Percentiles rank a stretch among this genome's conserved stretches.
These are phyloP conservation scores for Mycothermus thermophilus DNA, from an alignment of 495 filamentous ascomycete genomes.

Conservation along the genomic window DNA sequence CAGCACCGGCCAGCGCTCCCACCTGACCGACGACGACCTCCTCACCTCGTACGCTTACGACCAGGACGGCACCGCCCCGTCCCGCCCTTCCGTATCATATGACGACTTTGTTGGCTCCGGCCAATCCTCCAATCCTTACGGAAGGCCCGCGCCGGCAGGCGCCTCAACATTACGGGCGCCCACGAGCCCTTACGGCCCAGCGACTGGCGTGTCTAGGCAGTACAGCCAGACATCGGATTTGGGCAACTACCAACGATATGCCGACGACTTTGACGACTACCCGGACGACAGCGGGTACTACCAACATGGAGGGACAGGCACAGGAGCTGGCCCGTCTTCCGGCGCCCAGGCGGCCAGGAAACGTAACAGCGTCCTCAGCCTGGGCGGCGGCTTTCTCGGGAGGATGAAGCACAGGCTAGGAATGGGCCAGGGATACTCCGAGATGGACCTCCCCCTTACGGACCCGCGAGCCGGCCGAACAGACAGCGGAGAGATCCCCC, in stretches of 20 bases:
- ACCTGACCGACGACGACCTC: conserved; percentile 64
- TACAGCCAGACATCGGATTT: conserved; percentile 80
- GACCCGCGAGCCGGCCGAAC: conserved; percentile 37
- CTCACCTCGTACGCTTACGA: conserved; percentile 54
- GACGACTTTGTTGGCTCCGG: conserved; percentile 77
- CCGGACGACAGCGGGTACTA: conserved; percentile 61
- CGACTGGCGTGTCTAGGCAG: conserved; percentile 33
- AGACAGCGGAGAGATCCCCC: conserved; percentile 15
- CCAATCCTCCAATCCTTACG: conserved; percentile 17
- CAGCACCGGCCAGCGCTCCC: conserved; percentile 53
- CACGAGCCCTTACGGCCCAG: conserved; percentile 36
- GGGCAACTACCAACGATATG: conserved; percentile 80
- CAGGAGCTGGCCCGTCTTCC: conserved; percentile 28
- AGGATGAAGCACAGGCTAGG: conserved; percentile 81
- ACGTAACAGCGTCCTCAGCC: conserved; percentile 71
- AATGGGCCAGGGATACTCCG: conserved; percentile 84
- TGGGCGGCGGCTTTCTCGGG: conserved; percentile 79
- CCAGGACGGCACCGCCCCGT: conserved; percentile 41
- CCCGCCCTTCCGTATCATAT: conserved; percentile 80
- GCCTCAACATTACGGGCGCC: conserved; percentile 28
- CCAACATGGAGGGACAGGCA: conserved; percentile 44
- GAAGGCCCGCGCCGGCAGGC: conserved; percentile 26
- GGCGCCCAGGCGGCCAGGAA: conserved; percentile 44
- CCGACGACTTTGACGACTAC: conserved; percentile 65
- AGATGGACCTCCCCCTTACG: conserved; percentile 94